Evolutionary conservation across 805 yeast species (phyloP).

Genomic region (Ogataea zsoltii): DNA sequence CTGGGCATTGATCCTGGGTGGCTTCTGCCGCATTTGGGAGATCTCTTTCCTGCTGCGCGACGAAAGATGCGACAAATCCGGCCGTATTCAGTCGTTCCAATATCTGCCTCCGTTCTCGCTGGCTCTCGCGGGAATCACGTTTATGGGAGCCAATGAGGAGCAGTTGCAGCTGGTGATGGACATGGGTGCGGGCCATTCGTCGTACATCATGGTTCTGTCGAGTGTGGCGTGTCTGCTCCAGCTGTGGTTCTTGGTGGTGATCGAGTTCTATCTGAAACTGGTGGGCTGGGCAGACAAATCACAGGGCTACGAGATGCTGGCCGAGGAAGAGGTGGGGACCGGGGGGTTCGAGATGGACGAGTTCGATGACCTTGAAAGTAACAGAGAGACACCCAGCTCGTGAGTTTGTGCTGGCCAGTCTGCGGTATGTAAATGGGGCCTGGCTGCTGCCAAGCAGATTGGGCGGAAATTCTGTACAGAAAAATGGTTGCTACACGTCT

Average conservation of each 20-base stretch:
- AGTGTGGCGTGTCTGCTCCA: slow-evolving; percentile 74
- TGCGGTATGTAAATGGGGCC: no score
- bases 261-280: slow-evolving; percentile 58
- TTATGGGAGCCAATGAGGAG: slow-evolving; percentile 94
- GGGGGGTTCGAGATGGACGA: slow-evolving; percentile 31
- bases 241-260: slow-evolving; percentile 61
- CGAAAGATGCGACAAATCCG: slow-evolving; percentile 40
- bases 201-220: slow-evolving; percentile 70
- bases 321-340: slow-evolving; percentile 3
- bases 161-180: slow-evolving; percentile 70
- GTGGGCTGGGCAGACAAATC: slow-evolving; percentile 27
- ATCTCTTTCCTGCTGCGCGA: slow-evolving; percentile 76
- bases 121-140: slow-evolving; percentile 73
- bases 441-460: no score
- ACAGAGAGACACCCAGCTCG: slow-evolving; percentile 18
- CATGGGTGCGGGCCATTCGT: slow-evolving; percentile 80
- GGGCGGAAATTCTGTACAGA: no score
- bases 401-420: no score
- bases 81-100: slow-evolving; percentile 69
- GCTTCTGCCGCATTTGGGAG: slow-evolving; percentile 73
- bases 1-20: slow-evolving; percentile 73
- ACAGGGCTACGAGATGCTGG: slow-evolving; percentile 11
- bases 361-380: slow-evolving; percentile 27
- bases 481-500: no score
- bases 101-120: slow-evolving; percentile 82